Percentiles rank a stretch among this genome's conserved stretches.
These are phyloP conservation scores for Paspalum vaginatum DNA, from an alignment of 176 grass and related monocot genomes.

Conservation along the genomic window DNA sequence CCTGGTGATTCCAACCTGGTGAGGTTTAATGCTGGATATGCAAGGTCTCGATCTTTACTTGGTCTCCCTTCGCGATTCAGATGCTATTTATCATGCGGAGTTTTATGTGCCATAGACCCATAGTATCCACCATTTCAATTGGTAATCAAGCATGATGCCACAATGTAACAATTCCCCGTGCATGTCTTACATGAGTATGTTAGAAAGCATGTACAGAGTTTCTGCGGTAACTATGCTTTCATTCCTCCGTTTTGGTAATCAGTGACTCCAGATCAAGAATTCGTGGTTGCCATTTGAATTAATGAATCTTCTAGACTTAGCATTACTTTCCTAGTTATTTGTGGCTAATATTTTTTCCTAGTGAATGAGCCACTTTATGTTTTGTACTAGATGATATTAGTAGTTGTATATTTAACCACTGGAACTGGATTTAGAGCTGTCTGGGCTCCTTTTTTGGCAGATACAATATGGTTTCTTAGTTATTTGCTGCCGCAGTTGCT, in stretches of 20 bases:
- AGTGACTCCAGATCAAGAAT: background rate
- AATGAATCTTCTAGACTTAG: background rate
- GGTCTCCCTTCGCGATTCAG: background rate
- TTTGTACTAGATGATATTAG: background rate
- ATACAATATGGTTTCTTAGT: background rate
- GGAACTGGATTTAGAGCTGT: background rate
- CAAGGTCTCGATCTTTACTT: slow-evolving; percentile 42
- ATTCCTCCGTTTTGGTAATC: slow-evolving; percentile 17
- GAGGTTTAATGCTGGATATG: slow-evolving; percentile 60
- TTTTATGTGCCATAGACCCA: background rate
- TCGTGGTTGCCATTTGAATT: slow-evolving; percentile 14
- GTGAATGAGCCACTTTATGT: background rate
- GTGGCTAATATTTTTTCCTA: background rate
- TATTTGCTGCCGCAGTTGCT: background rate
- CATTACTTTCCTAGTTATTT: background rate
- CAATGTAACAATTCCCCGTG: too few species aligned
- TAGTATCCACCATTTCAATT: background rate
- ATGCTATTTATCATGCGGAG: background rate
- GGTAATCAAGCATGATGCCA: background rate
- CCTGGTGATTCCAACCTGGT: slow-evolving; percentile 64
- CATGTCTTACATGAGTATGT: background rate
- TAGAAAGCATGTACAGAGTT: background rate
- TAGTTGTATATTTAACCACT: background rate
- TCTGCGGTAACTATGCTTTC: background rate
- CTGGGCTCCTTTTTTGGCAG: background rate